These are phyloP conservation scores for Diutina scorzettiae DNA, from an alignment of 1,139 yeast genomes.

Conservation along the genomic window DNA sequence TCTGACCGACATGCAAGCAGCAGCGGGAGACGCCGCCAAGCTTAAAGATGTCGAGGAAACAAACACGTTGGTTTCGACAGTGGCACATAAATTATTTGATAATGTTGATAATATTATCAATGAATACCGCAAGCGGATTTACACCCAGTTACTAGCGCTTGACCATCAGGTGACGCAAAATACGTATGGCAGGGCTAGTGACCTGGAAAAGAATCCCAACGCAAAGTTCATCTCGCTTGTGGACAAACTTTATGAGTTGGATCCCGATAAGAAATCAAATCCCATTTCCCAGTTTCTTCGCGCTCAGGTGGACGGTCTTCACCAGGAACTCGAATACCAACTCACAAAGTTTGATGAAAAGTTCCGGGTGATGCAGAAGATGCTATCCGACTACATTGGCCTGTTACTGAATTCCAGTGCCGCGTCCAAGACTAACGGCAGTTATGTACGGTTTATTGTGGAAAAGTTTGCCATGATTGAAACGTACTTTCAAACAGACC, in stretches of 20 bases:
- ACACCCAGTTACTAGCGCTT: constrained; percentile 41
- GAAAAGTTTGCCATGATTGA: constrained; percentile 24
- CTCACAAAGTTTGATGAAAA: constrained; percentile 19
- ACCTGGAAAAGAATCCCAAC: constrained; percentile 9
- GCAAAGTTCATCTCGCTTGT: constrained; percentile 42
- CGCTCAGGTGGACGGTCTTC: constrained; percentile 24
- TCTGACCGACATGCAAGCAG: neutral
- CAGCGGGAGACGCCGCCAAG: neutral
- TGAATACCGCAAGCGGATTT: constrained; percentile 49
- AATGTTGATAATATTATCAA: constrained; percentile 57
- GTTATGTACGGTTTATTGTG: constrained; percentile 44
- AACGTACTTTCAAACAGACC: constrained; percentile 19
- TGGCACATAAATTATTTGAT: constrained; percentile 38
- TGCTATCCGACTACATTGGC: constrained; percentile 24
- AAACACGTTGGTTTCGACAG: constrained; percentile 12
- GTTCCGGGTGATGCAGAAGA: constrained; percentile 32
- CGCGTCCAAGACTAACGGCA: constrained; percentile 21
- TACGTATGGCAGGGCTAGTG: neutral
- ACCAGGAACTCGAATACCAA: constrained; percentile 26
- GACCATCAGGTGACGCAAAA: constrained; percentile 21
- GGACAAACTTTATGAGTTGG: constrained; percentile 36
- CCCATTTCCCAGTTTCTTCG: constrained; percentile 51
- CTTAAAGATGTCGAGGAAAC: neutral
- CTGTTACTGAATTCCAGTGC: constrained; percentile 19
- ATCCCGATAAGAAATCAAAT: constrained; percentile 28